Base-by-base conservation (phyloP, 257 asterid species). In the Ilex asprella region DNA sequence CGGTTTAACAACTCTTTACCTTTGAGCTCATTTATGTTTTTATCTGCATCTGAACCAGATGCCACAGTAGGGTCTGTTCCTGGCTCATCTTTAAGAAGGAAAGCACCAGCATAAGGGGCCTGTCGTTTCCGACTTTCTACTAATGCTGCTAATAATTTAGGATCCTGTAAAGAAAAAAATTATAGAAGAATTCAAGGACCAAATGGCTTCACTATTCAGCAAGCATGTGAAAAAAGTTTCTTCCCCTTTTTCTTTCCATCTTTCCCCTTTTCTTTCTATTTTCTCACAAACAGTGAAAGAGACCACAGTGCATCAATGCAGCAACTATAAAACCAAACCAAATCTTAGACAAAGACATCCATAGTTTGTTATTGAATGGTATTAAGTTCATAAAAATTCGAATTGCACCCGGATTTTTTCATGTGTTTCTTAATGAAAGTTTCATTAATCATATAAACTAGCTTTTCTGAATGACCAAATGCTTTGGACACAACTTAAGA, bases 81-180 rank as follows among this genome's bases (percentile, higher is more conserved):
- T 71, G 86, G 84, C 67, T 82, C 96, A 2, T 93, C 97, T 81
- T 89, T 93, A 53, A 93, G 50, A 55, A 93, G 94, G 84, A 89
- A 93, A 64, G 99, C 99, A 70, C 99, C 99, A 30, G 97, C 89
- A 73, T 84, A 93, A 69, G 99, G 97, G 64, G 96, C 97, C 76
- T 89, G 99, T 75, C 99, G 76, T 75, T 84, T 89, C 69, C 85
- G 85, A 76, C 88, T 85, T 75, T 89, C 99, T 59, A 81, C 79
- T 64, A 93, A 78, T 64, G 97, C 99, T 61, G 95, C 95, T 75
- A 89, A 80, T 74, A 93, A 78, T 65, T 87, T 93, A 15, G 99
- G 96, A 78, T 93, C 97, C 99, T 93, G 86, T 60, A 62, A 66
- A 79, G 44, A 58, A 58, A 61, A 39, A 75, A 49, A 31, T 60